These are phyloP conservation scores for Apostasia ramifera DNA, from an alignment of 106 monocot species.

Conservation along the genomic window DNA sequence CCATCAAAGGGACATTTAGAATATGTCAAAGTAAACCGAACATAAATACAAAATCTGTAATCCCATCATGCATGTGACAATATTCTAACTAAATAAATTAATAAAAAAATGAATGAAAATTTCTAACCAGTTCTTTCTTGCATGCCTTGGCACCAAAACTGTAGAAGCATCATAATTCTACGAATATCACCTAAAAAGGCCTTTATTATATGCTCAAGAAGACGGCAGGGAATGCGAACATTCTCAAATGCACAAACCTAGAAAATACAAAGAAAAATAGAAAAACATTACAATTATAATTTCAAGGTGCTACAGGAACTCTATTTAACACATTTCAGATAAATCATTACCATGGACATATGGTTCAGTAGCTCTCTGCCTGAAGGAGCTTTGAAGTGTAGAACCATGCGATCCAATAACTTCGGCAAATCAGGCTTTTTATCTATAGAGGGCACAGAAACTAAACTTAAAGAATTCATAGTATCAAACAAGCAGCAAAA, in stretches of 20 bases:
- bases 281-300: constrained; percentile 2
- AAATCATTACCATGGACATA: constrained; percentile 41
- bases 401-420: constrained; percentile 31
- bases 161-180: constrained; percentile 76
- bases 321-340: neutral
- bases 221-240: constrained; percentile 23
- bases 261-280: constrained; percentile 14
- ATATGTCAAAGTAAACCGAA: no score
- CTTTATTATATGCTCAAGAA: constrained; percentile 48
- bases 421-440: constrained; percentile 67
- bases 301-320: neutral
- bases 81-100: neutral
- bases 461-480: neutral
- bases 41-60: no score
- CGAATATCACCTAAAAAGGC: constrained; percentile 75
- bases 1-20: no score
- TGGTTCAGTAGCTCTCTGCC: constrained; percentile 54
- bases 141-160: constrained; percentile 92
- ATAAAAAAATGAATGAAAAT: neutral
- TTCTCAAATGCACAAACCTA: constrained; percentile 80
- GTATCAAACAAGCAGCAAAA: constrained; percentile 3
- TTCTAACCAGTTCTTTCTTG: constrained; percentile 9
- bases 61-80: neutral
- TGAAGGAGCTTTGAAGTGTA: constrained; percentile 68
- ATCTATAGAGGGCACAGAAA: constrained; percentile 28